Base-by-base conservation (phyloP, 2,329 filamentous ascomycete species). In the Cercospora zeina region DNA sequence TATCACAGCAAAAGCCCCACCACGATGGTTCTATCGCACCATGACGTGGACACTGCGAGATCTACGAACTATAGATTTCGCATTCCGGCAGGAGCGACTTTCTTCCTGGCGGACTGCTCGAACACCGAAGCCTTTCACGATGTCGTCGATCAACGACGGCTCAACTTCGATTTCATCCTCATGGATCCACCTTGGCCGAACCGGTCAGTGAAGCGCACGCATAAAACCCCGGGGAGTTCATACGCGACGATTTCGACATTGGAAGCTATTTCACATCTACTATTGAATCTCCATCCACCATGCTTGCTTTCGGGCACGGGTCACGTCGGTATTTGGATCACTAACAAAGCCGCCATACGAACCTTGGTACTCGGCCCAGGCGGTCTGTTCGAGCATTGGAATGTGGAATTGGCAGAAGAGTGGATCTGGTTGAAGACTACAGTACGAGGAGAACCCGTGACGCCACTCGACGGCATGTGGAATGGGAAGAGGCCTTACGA, bases 101-200 rank as follows among this genome's bases (percentile, higher is more conserved):
- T 81, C 68, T 76, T 88, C 19, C 73, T 81, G 7, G 83, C 84
- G 21, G 76, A 79, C 62, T 77, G 79, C 61, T 65, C 69, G 1
- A 65, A 74, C 14, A 64, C 77, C 16, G 69, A 67, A 21, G 54
- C 65, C 2, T 79, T 81, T 53, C 76, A 76, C 62, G 62, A 67
- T 1, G 70, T 74, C n/a, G 70, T 80, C 30, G 70, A 73, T 24
- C 57, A 68, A 21, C 67, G 77, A 54, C 74, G 77, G 7, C 67
- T 73, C n/a, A 69, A 73, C 6, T 92, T 93, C 73, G 79, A 89
- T 66, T 78, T 93, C 49, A 79, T 93, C 37, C 73, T 92, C 7
- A 77, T 93, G 19, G 90, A 93, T 71, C 90, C 90, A 2, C 90
- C 90, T 1, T 93, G 90, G 90, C 89, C 90, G 0, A 93, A 91